Conservation (phyloP, 2,329 filamentous ascomycete genomes). For the Rosellinia necatrix region DNA sequence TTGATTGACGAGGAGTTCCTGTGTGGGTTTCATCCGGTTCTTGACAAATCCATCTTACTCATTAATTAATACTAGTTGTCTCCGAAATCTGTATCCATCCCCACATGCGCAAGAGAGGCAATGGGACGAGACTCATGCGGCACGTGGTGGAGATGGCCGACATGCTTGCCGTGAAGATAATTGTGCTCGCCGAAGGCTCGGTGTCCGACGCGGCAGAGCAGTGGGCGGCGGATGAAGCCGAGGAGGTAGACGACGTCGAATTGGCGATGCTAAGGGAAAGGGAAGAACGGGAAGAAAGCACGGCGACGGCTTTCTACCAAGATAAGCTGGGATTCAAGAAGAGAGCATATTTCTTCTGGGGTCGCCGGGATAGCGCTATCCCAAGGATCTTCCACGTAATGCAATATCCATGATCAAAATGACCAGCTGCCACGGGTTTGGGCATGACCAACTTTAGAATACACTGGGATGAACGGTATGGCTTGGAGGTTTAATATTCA, state of each 20-base stretch:
- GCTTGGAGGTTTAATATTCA: background rate
- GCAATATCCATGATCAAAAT: slow-evolving; percentile 21
- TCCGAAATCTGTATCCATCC: slow-evolving; percentile 28
- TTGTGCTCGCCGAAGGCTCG: slow-evolving; percentile 24
- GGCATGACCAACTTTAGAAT: background rate
- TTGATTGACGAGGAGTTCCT: slow-evolving; percentile 26
- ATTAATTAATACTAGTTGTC: slow-evolving; percentile 19
- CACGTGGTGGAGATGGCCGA: slow-evolving; percentile 22
- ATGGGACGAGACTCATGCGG: slow-evolving; percentile 23
- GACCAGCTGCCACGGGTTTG: background rate
- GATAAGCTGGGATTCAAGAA: slow-evolving; percentile 20
- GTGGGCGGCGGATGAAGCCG: slow-evolving; percentile 19
- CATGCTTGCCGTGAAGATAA: slow-evolving; percentile 18
- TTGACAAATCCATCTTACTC: background rate
- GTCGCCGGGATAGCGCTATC: slow-evolving; percentile 20
- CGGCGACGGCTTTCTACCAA: slow-evolving; percentile 20
- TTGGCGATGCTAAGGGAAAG: slow-evolving; percentile 5
- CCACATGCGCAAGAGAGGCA: slow-evolving; percentile 15
- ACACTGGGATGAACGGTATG: background rate
- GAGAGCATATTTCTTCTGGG: slow-evolving; percentile 28
- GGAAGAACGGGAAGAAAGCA: slow-evolving; percentile 15
- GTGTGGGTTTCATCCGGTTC: slow-evolving; percentile 15
- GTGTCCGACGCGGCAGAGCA: slow-evolving; percentile 21
- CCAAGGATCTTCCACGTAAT: slow-evolving; percentile 28
- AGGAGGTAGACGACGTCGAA: slow-evolving; percentile 15